Evolutionary conservation across 2,329 filamentous ascomycete species (phyloP), one percentile per base, ranked within the genome.

Genomic region (Waltergamsia citrina): DNA sequence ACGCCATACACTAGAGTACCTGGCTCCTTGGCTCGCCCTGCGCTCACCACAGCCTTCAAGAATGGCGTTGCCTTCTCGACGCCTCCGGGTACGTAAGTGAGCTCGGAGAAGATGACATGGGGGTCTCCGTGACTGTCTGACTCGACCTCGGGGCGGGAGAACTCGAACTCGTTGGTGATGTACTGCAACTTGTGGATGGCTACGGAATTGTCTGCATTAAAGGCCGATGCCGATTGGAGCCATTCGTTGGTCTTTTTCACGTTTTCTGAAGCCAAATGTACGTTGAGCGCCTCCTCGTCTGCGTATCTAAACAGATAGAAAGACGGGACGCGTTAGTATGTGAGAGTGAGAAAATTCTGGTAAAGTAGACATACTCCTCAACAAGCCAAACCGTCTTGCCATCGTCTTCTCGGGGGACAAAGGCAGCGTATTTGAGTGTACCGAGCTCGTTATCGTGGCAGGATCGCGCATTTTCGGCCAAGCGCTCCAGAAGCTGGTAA

Each of bases 1-100:
- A 53, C 40, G 3, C 44, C 47, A 19, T 52, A 52, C 3, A 44
- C 30, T 20, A 52, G 32, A 6, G 48, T 49, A 3, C 48, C 49
- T 0, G 25, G 25, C 30, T 50, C 43, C 22, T 42, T 37, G 6
- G 46, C 35, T 6, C 40, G 36, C 2, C 43, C 43, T 4, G 43
- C 41, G 12, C 45, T 41, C 4, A 50, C 46, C 3, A 51, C 47
- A 2, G 44, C 39, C 32, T 45, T 41, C 48, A 47, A 52, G 37
- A 48, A 48, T 2, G 47, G 45, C n/a, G 46, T 33, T 3, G 50
- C 42, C 10, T 37, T 40, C 1, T 39, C 40, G 17, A 45, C 40
- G 4, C 41, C 43, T 7, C 40, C 47, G 7, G 42, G 38, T n/a
- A 47, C 34, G 39, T 52, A 52, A 17, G 44, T 40, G 4, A 54